These are phyloP conservation scores for Pugionium dolabratum DNA, from an alignment of 345 rosid species.

Conservation along the genomic window DNA sequence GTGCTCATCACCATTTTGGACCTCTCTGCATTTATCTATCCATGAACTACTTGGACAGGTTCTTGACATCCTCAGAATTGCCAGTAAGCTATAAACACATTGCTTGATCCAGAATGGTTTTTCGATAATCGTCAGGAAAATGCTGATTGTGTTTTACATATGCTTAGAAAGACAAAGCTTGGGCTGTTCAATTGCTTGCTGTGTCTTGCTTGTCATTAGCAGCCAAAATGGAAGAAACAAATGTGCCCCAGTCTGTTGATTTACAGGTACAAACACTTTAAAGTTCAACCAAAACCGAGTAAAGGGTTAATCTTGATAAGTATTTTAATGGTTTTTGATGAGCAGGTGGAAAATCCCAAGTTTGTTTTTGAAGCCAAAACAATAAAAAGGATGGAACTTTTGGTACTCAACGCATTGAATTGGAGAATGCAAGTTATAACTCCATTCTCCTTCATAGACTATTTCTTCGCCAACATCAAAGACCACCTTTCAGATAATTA, in stretches of 20 bases:
- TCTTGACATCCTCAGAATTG: constrained; percentile 52
- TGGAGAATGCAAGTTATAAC: constrained; percentile 61
- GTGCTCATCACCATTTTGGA: constrained; percentile 51
- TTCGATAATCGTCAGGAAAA: neutral
- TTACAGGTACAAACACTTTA: constrained; percentile 49
- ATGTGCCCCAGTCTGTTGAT: constrained; percentile 52
- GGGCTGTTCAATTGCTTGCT: constrained; percentile 56
- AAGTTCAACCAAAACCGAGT: neutral
- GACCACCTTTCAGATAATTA: constrained; percentile 36
- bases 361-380: constrained; percentile 51
- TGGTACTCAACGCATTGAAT: constrained; percentile 50
- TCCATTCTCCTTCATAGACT: constrained; percentile 52
- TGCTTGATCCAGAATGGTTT: neutral
- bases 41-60: constrained; percentile 59
- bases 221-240: constrained; percentile 64
- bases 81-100: constrained; percentile 48
- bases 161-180: constrained; percentile 50
- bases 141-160: constrained; percentile 8
- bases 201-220: constrained; percentile 71
- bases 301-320: neutral
- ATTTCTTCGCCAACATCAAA: constrained; percentile 43
- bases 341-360: constrained; percentile 50
- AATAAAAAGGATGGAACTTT: constrained; percentile 66
- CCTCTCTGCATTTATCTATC: constrained; percentile 50
- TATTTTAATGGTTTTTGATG: constrained; percentile 6